Evolutionary conservation across 108 stramenopile species (phyloP), one percentile per base, ranked within the genome.

Genomic region (Nannochloropsis gaditana): DNA sequence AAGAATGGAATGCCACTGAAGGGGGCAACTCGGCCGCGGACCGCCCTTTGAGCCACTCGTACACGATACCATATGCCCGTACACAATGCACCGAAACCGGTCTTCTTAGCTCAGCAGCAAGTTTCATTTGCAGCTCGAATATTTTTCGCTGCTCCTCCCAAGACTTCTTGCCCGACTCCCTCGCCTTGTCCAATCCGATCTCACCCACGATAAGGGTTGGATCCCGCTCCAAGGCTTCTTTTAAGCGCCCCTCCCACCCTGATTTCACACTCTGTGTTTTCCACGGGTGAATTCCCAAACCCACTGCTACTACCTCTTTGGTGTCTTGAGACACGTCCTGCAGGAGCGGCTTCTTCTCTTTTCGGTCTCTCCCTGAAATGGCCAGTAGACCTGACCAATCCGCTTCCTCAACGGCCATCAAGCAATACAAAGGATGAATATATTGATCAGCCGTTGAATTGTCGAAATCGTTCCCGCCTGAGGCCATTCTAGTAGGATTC

Each of bases 161-260:
- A 73, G 19, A 15, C 59, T 15, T 73, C 59, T 73, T 73, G 59
- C n/a, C 59, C 8, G 59, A 15, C n/a, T 73, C 59, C n/a, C 59
- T 73, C n/a, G 59, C 15, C 59, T 73, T 73, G 59, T 73, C 59
- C 59, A 73, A 73, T 3, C 59, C 59, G n/a, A 73, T 73, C 8
- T 73, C 59, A n/a, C 59, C 59, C 59, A 73, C 59, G 59, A 73
- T 15, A n/a, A 73, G 59, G 59, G 19, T 73, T 73, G 59, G 59
- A 4, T 3, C n/a, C n/a, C 6, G 59, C 2, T n/a, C n/a, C 59
- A 73, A 73, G 59, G 59, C 59, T 73, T 73, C 59, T 6, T n/a
- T 15, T 73, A 73, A 73, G 19, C 59, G 59, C 59, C 19, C 15
- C n/a, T 73, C 59, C 59, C 59, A 73, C n/a, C 59, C 59, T 73